Evolutionary conservation across 805 yeast species (phyloP), one percentile per base, ranked within the genome.

Genomic region (Kuraishia hungarica): DNA sequence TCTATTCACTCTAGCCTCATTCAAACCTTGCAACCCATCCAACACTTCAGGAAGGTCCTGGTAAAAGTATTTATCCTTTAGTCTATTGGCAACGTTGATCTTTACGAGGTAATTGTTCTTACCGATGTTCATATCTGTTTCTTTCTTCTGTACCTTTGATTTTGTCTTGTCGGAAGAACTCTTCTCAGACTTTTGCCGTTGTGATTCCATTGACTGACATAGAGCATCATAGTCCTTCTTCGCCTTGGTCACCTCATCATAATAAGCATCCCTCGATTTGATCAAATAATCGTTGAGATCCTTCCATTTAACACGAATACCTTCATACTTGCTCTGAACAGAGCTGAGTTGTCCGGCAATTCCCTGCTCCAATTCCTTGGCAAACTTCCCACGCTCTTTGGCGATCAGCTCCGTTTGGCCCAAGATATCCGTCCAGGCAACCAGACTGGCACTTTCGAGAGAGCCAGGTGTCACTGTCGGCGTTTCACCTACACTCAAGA

Each of bases 391-490:
- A 61, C 83, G 84, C 61, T 88, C 96, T 54, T 77, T 80, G 43
- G 96, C 86, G 46, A 88, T 80, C 23, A 78, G 72, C 68, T 92
- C 97, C 1, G 97, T 89, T 64, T 89, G 94, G 2, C 87, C 78
- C 57, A 93, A 77, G 6, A 92, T 80, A 59, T 90, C 96, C 50
- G 81, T 89, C 99, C 99, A 93, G 1, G 96, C 81, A 13, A 89
- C 96, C 58, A 92, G 72, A 17, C 88, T 77, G 0, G 97, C 96
- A 59, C 88, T 79, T 66, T 94, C 98, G 52, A 93, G 74, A 0
- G 97, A 90, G 0, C 99, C 99, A 0, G 99, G 98, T 0, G 99
- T 94, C 49, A 89, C 80, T 48, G 83, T 79, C 0, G 99, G 99
- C 19, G 81, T 80, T 57, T 89, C 96, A 24, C 99, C 99, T 1